These are phyloP conservation scores for Fusarium beomiforme DNA, from an alignment of 2,329 filamentous ascomycete genomes.

Conservation along the genomic window DNA sequence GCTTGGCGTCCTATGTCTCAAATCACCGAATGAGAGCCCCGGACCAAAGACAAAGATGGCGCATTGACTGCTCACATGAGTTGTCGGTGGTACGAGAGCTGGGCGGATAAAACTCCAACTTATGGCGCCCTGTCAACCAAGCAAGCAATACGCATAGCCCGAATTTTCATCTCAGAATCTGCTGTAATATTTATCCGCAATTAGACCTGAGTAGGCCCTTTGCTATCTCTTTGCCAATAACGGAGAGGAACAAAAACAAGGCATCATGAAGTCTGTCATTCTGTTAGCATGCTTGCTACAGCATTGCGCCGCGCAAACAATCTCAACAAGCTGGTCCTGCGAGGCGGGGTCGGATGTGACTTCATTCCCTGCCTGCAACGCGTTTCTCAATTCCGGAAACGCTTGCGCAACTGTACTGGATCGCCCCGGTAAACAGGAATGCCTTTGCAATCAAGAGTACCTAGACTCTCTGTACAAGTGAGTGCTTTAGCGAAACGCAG, in stretches of 20 bases:
- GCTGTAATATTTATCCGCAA: neutral
- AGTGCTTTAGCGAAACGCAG: neutral
- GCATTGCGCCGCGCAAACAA: neutral
- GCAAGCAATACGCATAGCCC: fast-evolving
- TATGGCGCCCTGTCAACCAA: too few relatives aligned
- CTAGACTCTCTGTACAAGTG: neutral
- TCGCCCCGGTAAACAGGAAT: neutral
- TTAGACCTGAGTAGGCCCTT: fast-evolving
- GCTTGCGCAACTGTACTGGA: neutral
- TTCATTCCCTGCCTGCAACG: neutral
- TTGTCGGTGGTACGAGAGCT: neutral
- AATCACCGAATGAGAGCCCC: fast-evolving
- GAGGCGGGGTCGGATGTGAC: neutral
- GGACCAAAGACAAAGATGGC: fast-evolving
- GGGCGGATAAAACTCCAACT: fast-evolving
- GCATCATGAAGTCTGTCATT: fast-evolving
- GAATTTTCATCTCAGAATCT: neutral
- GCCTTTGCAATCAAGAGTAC: neutral
- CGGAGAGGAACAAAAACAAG: too few relatives aligned
- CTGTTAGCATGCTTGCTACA: neutral
- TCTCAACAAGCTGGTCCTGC: neutral
- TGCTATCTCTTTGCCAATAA: fast-evolving
- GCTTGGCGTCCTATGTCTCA: fast-evolving
- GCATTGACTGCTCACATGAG: neutral
- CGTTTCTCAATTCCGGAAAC: neutral